Percentiles rank a stretch among this genome's conserved stretches.
Conservation (phyloP, 331 rosid genomes). For the Prunus yedoensis region DNA sequence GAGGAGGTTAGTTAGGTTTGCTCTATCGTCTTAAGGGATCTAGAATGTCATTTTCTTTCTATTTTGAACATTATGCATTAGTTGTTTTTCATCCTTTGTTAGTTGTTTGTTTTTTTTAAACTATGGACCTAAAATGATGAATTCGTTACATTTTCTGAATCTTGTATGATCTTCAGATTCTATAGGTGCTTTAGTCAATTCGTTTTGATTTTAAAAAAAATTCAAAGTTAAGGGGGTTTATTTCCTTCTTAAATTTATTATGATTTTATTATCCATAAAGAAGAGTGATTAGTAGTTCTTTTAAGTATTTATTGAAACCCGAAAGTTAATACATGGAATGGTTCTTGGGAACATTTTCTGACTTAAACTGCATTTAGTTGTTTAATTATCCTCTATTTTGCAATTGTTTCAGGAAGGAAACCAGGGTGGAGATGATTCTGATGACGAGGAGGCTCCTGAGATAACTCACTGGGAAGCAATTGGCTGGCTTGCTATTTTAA, state of each 20-base stretch:
- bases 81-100: background rate
- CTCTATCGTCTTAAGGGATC: background rate
- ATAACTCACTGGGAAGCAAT: conserved; percentile 50
- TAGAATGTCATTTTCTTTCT: background rate
- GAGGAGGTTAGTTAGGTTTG: conserved; percentile 37
- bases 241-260: background rate
- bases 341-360: background rate
- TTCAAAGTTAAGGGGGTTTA: background rate
- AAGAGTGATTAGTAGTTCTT: background rate
- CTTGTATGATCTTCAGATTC: background rate
- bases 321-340: background rate
- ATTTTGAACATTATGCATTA: background rate
- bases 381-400: background rate
- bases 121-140: background rate
- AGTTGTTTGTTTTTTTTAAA: background rate
- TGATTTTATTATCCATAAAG: background rate
- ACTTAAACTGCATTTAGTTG: background rate
- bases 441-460: conserved; percentile 42
- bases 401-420: conserved; percentile 21
- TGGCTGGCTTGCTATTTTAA: conserved; percentile 50
- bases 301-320: background rate
- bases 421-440: conserved; percentile 12
- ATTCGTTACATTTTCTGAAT: background rate
- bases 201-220: background rate
- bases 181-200: background rate